These are phyloP conservation scores for Cutaneotrichosporon spelunceum DNA, from an alignment of 1,284 basidiomycete species.

Conservation along the genomic window DNA sequence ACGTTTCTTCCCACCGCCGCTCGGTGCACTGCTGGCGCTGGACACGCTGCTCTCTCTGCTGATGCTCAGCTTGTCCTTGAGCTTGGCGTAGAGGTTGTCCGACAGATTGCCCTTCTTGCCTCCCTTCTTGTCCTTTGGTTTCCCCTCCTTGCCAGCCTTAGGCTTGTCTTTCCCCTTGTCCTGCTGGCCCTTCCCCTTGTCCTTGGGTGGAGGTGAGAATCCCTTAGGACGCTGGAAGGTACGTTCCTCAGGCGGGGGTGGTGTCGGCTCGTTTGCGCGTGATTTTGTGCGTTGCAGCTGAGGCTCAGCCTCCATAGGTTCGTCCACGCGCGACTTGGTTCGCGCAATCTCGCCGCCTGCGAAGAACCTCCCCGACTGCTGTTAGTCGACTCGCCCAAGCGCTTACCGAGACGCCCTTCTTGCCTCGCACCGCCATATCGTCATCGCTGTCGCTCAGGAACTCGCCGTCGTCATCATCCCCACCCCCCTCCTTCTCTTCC, in stretches of 20 bases:
- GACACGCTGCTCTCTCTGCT: not conserved
- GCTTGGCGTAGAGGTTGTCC: not conserved
- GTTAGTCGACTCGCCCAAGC: not conserved
- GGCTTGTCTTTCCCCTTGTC: not conserved
- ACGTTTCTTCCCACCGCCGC: conserved; percentile 14
- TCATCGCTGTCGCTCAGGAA: conserved; percentile 14
- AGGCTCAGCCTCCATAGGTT: not conserved
- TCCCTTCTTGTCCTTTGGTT: not conserved
- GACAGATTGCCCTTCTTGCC: not conserved
- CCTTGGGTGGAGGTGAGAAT: conserved; percentile 6
- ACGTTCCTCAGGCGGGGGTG: conserved; percentile 2
- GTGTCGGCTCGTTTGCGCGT: not conserved
- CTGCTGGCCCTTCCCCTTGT: conserved; percentile 14
- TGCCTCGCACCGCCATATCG: not conserved
- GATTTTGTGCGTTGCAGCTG: not conserved
- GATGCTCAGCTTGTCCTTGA: conserved; percentile 2
- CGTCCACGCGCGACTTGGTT: not conserved
- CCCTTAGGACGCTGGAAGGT: conserved; percentile 4
- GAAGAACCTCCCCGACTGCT: not conserved
- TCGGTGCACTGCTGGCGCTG: not conserved
- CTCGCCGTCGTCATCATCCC: conserved; percentile 18
- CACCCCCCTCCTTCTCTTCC: conserved; percentile 10
- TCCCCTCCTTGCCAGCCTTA: not conserved
- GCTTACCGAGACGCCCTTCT: not conserved
- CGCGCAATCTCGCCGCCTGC: not conserved